A percentile compares a stretch with the other conserved stretches of the same genome.
Conservation (phyloP, 129 eudicot species). For the Lactuca sativa region DNA sequence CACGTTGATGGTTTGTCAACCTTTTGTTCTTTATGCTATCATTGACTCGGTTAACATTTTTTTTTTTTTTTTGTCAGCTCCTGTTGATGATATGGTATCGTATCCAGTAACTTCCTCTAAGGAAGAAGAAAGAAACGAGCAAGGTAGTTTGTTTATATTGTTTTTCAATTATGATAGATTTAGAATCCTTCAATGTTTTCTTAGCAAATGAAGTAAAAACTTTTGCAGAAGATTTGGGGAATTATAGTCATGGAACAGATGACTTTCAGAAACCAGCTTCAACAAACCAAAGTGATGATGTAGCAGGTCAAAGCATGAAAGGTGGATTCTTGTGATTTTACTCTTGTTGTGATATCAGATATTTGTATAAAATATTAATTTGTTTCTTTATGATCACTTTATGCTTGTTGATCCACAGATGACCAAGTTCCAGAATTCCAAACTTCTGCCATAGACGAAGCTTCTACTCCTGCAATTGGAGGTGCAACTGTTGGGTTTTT, state of each 20-base stretch:
- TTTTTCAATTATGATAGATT: constrained; percentile 5
- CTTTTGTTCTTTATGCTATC: neutral
- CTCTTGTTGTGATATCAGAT: neutral
- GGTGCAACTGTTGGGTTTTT: neutral
- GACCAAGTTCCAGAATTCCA: constrained; percentile 14
- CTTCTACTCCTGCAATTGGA: constrained; percentile 16
- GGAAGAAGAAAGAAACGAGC: constrained; percentile 12
- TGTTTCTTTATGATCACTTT: neutral
- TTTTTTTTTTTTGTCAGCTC: neutral
- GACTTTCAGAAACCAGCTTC: constrained; percentile 15
- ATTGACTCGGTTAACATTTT: neutral
- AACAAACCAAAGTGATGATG: constrained; percentile 20
- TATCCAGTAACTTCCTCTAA: constrained; percentile 10
- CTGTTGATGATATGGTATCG: constrained; percentile 13
- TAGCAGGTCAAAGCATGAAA: constrained; percentile 11
- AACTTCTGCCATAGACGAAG: constrained; percentile 15
- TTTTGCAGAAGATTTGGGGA: constrained; percentile 17
- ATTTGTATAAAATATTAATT: neutral
- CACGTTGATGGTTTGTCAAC: neutral
- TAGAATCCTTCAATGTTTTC: neutral
- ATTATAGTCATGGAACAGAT: constrained; percentile 3
- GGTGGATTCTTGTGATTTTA: neutral
- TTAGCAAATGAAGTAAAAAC: constrained; percentile 7
- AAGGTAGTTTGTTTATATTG: constrained; percentile 26
- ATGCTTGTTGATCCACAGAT: constrained; percentile 21